Evolutionary conservation across 2,329 filamentous ascomycete genomes (phyloP).

Genomic region (Aureobasidium sp.): DNA sequence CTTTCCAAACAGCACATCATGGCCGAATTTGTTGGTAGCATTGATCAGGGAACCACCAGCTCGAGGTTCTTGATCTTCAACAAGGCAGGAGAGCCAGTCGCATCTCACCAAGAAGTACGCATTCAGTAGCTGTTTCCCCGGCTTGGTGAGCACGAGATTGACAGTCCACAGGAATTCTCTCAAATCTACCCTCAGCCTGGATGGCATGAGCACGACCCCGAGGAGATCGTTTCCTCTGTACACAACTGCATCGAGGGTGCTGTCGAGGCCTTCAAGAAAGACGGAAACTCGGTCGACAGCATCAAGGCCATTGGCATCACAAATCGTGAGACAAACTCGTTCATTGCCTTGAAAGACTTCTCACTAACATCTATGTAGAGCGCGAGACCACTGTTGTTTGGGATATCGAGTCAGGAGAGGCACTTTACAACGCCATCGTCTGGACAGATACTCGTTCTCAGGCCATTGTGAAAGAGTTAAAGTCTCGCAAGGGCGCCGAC

Average conservation of each 20-base stretch:
- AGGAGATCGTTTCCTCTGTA: conserved; percentile 67
- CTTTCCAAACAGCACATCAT: background rate
- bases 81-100: conserved; percentile 66
- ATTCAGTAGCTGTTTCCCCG: background rate
- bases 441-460: conserved; percentile 84
- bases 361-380: conserved; percentile 39
- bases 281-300: conserved; percentile 59
- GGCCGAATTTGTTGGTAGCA: conserved; percentile 65
- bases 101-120: conserved; percentile 63
- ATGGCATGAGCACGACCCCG: conserved; percentile 88
- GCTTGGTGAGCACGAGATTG: background rate
- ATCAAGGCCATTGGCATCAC: conserved; percentile 80
- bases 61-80: conserved; percentile 89
- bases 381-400: conserved; percentile 82
- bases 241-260: conserved; percentile 74
- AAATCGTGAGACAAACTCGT: conserved; percentile 39
- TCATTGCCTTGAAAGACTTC: too few relatives aligned
- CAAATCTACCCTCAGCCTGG: conserved; percentile 80
- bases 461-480: conserved; percentile 69
- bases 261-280: conserved; percentile 61
- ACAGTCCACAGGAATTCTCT: conserved; percentile 54
- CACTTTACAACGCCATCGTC: conserved; percentile 76
- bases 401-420: conserved; percentile 73
- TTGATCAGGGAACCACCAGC: conserved; percentile 86
- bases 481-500: conserved; percentile 59